phyloP scores from a whole-genome alignment of 495 filamentous ascomycete genomes.

The Rostrohypoxylon terebratum region DNA sequence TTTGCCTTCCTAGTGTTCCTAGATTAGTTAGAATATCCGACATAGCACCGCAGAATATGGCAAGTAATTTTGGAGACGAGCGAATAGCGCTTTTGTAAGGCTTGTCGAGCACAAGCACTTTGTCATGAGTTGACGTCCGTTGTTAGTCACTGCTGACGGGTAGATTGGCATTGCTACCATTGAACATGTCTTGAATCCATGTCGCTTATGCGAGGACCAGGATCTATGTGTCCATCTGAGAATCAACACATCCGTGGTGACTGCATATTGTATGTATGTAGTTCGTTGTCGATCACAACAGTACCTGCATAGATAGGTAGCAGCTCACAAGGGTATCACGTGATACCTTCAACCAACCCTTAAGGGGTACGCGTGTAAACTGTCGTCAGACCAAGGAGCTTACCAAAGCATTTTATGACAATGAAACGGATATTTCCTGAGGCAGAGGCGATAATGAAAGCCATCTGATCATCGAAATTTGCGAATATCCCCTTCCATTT shows the following conservation, averaged over 20 bases:
- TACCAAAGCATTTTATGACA: not conserved
- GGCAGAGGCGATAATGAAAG: not conserved
- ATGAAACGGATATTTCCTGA: not conserved
- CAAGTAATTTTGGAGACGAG: conserved; percentile 9
- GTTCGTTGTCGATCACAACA: not conserved
- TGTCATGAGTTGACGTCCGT: not conserved
- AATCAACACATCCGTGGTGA: not conserved
- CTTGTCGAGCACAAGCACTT: not conserved
- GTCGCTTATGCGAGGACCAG: not conserved
- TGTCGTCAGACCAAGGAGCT: not conserved
- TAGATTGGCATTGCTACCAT: not conserved
- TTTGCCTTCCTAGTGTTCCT: not conserved
- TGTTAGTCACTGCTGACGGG: not conserved
- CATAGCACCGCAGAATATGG: conserved; percentile 30
- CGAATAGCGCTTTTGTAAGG: not conserved
- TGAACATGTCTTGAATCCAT: not conserved
- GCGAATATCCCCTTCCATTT: no score
- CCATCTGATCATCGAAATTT: not conserved
- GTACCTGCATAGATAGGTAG: not conserved
- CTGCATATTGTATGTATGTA: no score
- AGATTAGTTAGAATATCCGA: conserved; percentile 33
- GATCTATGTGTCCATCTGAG: not conserved
- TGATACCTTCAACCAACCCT: not conserved
- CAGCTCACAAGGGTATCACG: not conserved
- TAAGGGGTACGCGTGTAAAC: not conserved